These are phyloP conservation scores for Hymenoscyphus scutula DNA, from an alignment of 2,329 filamentous ascomycete species.

Conservation along the genomic window DNA sequence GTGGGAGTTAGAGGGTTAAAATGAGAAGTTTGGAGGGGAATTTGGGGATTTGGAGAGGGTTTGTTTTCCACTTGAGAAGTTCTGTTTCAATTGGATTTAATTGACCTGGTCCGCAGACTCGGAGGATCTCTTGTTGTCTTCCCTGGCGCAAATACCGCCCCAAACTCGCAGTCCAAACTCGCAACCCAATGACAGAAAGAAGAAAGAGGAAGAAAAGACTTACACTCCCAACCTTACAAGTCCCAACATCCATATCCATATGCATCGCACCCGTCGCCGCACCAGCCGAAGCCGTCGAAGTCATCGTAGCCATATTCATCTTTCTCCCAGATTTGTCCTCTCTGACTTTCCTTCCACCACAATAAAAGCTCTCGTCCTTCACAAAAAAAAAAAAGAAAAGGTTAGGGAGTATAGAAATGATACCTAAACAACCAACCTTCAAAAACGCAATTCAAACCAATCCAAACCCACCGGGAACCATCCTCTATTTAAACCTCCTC, in stretches of 20 bases:
- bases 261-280: neutral
- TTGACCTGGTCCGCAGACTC: too few relatives aligned
- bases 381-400: neutral
- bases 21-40: too few relatives aligned
- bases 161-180: too few relatives aligned
- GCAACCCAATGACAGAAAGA: too few relatives aligned
- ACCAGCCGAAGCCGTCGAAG: neutral
- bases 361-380: neutral
- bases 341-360: neutral
- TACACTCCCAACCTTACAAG: slow-evolving; percentile 12
- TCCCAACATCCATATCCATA: slow-evolving; percentile 18
- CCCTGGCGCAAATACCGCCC: too few relatives aligned
- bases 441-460: too few relatives aligned
- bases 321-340: neutral
- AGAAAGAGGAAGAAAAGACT: neutral
- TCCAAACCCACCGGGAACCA: too few relatives aligned
- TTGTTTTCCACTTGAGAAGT: too few relatives aligned
- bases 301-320: neutral
- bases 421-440: neutral
- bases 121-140: too few relatives aligned
- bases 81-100: too few relatives aligned
- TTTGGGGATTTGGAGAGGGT: neutral
- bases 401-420: neutral
- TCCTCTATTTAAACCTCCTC: too few relatives aligned
- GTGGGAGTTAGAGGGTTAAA: too few relatives aligned